Base-by-base conservation (phyloP, 805 yeast species). In the Dipodascopsis tothii region DNA sequence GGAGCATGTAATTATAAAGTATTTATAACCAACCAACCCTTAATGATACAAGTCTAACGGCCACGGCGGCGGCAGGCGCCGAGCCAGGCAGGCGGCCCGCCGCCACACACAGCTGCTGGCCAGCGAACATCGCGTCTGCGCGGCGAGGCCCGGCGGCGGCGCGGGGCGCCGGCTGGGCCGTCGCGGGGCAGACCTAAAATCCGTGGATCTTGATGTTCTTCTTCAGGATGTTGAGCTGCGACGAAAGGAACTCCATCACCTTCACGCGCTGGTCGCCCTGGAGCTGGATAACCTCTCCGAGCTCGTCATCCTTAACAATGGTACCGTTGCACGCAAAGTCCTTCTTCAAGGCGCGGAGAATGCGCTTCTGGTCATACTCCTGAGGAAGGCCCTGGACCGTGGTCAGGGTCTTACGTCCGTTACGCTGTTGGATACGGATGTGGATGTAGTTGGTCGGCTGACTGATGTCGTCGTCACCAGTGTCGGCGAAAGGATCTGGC, bases 261-360 rank as follows among this genome's bases (percentile, higher is more conserved):
- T 90, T 90, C 55, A 86, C 83, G 74, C 98, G 85, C 74, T 90
- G 98, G 66, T 90, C 98, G 68, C 98, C 98, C 74, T 92, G 97
- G 67, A 90, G 74, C 75, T 90, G 98, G 60, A 90, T 87, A 60
- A 90, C 92, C 63, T 90, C 95, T 52, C 97, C 98, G 70, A 87
- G 75, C 64, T 90, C 96, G 39, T 81, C 85, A 69, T 90, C 97
- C 67, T 86, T 87, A 67, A 87, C 96, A 62, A 90, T 85, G 71
- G 88, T 90, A 68, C 98, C 98, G 69, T 90, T 90, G 72, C 97
- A 92, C 56, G 96, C 98, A 66, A 92, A 90, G 66, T 92, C 97
- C 70, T 92, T 92, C 78, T 92, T 90, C 63, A 90, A 74, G 48
- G 86, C 95, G 68, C 86, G 85, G 60, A 90, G 74, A 60, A 90